Evolutionary conservation across 2,329 filamentous ascomycete genomes (phyloP).

Genomic region (Colletotrichum sp.): DNA sequence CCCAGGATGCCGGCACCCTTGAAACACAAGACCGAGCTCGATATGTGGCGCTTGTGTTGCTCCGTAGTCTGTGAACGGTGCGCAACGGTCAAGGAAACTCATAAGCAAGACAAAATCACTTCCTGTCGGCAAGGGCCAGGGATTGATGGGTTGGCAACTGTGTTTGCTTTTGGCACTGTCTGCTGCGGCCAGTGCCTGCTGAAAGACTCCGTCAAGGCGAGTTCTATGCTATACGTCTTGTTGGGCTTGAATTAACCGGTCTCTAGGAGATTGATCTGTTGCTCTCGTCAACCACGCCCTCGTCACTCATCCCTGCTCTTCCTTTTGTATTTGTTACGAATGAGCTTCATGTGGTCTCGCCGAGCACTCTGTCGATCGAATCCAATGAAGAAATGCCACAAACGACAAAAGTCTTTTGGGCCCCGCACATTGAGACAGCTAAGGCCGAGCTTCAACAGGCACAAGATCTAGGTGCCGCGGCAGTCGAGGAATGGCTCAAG

Average conservation of each 20-base stretch:
- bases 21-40: conserved; percentile 67
- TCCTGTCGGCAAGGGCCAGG: conserved; percentile 69
- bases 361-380: conserved; percentile 57
- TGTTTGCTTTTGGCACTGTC: conserved; percentile 76
- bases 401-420: conserved; percentile 70
- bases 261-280: conserved; percentile 73
- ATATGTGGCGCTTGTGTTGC: conserved; percentile 78
- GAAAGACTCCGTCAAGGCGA: conserved; percentile 67
- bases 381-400: conserved; percentile 51
- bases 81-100: conserved; percentile 39
- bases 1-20: conserved; percentile 74
- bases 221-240: conserved; percentile 30
- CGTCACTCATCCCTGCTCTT: conserved; percentile 70
- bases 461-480: conserved; percentile 68
- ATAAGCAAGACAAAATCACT: conserved; percentile 34
- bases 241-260: conserved; percentile 28
- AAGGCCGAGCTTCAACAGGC: conserved; percentile 67
- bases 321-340: conserved; percentile 71
- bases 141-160: conserved; percentile 60
- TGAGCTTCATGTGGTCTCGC: conserved; percentile 64
- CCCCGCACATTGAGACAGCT: conserved; percentile 65
- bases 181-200: conserved; percentile 72
- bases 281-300: conserved; percentile 64
- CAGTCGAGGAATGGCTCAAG: conserved; percentile 80
- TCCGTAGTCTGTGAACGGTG: conserved; percentile 73